Conservation (phyloP, 805 yeast species). For the Ogataea methanolica region DNA sequence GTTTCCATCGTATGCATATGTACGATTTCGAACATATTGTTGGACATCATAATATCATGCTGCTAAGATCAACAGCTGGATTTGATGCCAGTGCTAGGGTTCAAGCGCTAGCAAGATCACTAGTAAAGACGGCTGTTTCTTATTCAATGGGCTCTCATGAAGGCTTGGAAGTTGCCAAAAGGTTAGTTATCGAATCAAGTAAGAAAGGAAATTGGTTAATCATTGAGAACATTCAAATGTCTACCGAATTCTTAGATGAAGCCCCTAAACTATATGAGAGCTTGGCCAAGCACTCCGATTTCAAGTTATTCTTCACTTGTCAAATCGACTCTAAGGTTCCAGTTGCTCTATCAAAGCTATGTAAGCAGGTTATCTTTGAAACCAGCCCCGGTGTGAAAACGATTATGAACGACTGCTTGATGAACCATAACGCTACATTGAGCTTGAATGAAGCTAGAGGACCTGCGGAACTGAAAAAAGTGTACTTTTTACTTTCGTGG, state of each 20-base stretch:
- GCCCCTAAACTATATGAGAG: slow-evolving; percentile 44
- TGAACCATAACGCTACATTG: slow-evolving; percentile 23
- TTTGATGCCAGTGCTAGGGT: slow-evolving; percentile 62
- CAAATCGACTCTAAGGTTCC: slow-evolving; percentile 46
- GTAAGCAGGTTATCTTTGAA: slow-evolving; percentile 59
- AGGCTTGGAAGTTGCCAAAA: slow-evolving; percentile 51
- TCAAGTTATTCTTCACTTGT: slow-evolving; percentile 66
- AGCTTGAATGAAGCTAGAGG: slow-evolving; percentile 5
- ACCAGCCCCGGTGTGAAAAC: slow-evolving; percentile 55
- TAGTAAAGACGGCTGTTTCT: slow-evolving; percentile 28
- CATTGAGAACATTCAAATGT: slow-evolving; percentile 77
- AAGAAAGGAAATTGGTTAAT: slow-evolving; percentile 64
- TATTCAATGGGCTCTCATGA: slow-evolving; percentile 77
- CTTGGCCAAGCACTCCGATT: slow-evolving; percentile 27
- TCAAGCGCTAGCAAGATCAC: slow-evolving; percentile 35
- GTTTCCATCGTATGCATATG: slow-evolving; percentile 23
- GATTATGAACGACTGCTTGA: slow-evolving; percentile 28
- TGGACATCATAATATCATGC: slow-evolving; percentile 31
- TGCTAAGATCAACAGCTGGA: slow-evolving; percentile 57
- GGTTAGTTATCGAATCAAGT: slow-evolving; percentile 43
- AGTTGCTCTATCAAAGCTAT: slow-evolving; percentile 47
- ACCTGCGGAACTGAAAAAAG: slow-evolving; percentile 42
- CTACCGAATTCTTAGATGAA: slow-evolving; percentile 55
- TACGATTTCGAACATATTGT: slow-evolving; percentile 25
- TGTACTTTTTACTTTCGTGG: slow-evolving; percentile 62